Conservation (phyloP, 2,329 filamentous ascomycete genomes). For the Fusarium heterosporum region DNA sequence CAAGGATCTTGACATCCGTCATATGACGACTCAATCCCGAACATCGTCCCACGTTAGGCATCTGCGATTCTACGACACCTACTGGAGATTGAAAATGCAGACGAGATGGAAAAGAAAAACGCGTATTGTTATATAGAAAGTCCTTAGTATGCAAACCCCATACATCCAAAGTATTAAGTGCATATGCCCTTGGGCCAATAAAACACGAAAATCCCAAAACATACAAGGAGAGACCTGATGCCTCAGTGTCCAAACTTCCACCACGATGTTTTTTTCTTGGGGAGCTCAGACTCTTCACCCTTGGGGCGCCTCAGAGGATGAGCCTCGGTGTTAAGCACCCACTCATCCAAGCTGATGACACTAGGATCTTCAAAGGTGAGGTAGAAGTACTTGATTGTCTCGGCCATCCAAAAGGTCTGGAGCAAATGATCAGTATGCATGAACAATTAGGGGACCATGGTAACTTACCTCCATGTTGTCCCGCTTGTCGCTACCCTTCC, state of each 20-base stretch:
- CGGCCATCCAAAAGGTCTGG: slow-evolving; percentile 76
- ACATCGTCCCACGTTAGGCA: not conserved
- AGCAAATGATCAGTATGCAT: slow-evolving; percentile 25
- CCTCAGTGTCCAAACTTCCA: slow-evolving; percentile 29
- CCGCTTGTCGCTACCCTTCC: slow-evolving; percentile 49
- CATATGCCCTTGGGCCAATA: not conserved
- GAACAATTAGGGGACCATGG: not conserved
- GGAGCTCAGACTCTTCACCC: slow-evolving; percentile 24
- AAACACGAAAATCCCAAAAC: slow-evolving; percentile 15
- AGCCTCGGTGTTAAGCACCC: slow-evolving; percentile 72
- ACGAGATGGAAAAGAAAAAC: too few relatives aligned
- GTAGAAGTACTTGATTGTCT: slow-evolving; percentile 84
- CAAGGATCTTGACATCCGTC: not conserved
- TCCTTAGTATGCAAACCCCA: slow-evolving; percentile 2
- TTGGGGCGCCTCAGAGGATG: slow-evolving; percentile 59
- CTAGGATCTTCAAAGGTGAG: slow-evolving; percentile 75
- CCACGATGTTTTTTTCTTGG: slow-evolving; percentile 28
- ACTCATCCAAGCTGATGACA: slow-evolving; percentile 75
- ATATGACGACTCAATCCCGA: not conserved
- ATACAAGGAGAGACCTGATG: not conserved
- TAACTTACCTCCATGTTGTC: slow-evolving; percentile 72
- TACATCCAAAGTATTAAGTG: slow-evolving; percentile 14
- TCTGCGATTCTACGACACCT: not conserved
- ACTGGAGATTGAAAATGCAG: not conserved
- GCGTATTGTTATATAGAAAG: not conserved